Percentiles rank a stretch among this genome's conserved stretches.
Evolutionary conservation across 2,329 filamentous ascomycete genomes (phyloP).

Genomic region (Pyrenochaeta sp.): DNA sequence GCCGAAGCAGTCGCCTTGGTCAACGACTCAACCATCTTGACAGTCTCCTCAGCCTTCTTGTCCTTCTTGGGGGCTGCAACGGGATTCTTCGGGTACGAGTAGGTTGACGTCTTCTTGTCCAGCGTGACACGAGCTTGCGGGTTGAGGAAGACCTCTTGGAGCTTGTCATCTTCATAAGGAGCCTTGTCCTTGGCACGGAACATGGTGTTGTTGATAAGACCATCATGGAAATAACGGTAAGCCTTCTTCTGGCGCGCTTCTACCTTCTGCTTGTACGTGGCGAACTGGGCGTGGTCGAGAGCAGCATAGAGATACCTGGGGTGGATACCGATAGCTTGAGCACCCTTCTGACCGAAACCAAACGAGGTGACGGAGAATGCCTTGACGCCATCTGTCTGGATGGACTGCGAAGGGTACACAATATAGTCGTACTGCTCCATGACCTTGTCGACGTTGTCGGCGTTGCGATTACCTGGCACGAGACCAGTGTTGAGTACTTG

Average conservation of each 20-base stretch:
- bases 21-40: conserved; percentile 78
- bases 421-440: conserved; percentile 99
- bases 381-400: conserved; percentile 98
- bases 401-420: conserved; percentile 91
- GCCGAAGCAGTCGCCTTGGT: conserved; percentile 67
- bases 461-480: conserved; percentile 96
- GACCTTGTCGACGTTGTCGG: conserved; percentile 93
- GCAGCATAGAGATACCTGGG: conserved; percentile 94
- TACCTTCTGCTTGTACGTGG: conserved; percentile 85
- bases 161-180: conserved; percentile 88
- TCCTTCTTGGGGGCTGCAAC: conserved; percentile 70
- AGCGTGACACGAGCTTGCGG: conserved; percentile 83
- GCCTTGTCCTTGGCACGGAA: conserved; percentile 94
- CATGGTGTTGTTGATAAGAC: conserved; percentile 95
- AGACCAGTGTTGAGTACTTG: conserved; percentile 94
- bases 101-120: conserved; percentile 85
- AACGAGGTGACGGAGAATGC: conserved; percentile 99
- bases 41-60: conserved; percentile 65
- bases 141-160: conserved; percentile 90
- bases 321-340: conserved; percentile 95
- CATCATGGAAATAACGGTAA: conserved; percentile 98
- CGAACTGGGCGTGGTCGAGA: conserved; percentile 86
- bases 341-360: conserved; percentile 98
- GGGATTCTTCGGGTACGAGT: conserved; percentile 68
- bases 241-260: conserved; percentile 96